Evolutionary conservation across 495 filamentous ascomycete genomes (phyloP).

Genomic region (Xylaria curta): DNA sequence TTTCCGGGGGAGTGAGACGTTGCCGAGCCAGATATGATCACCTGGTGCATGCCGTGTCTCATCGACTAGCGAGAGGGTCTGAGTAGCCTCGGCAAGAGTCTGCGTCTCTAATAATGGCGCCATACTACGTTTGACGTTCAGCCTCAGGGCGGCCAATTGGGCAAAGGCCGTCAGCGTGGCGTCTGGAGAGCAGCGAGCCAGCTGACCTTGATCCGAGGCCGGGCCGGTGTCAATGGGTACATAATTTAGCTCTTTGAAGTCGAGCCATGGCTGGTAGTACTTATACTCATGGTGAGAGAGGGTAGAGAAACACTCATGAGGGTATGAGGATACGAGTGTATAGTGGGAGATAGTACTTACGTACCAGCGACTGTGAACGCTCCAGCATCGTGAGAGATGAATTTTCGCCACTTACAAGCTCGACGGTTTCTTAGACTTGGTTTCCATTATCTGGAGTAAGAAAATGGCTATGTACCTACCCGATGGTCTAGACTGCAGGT

Average conservation of each 20-base stretch:
- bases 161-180: constrained; percentile 68
- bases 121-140: constrained; percentile 60
- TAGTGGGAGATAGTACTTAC: background rate
- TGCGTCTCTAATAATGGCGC: constrained; percentile 67
- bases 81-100: constrained; percentile 66
- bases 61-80: constrained; percentile 53
- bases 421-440: background rate
- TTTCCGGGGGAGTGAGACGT: constrained; percentile 33
- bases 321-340: background rate
- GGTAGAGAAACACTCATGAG: background rate
- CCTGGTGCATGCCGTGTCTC: constrained; percentile 30
- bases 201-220: constrained; percentile 11
- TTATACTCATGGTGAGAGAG: constrained; percentile 19
- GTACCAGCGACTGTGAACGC: background rate
- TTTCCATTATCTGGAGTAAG: background rate
- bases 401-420: background rate
- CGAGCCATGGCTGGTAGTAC: constrained; percentile 38
- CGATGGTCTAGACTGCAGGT: too few species aligned
- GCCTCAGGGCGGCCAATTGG: constrained; percentile 63
- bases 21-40: constrained; percentile 38
- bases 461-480: too few species aligned
- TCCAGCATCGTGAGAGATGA: background rate
- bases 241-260: constrained; percentile 31
- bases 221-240: constrained; percentile 29
- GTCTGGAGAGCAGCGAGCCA: constrained; percentile 49